Evolutionary conservation across 1,139 yeast species (phyloP).

Genomic region (Taiozyma sp.): DNA sequence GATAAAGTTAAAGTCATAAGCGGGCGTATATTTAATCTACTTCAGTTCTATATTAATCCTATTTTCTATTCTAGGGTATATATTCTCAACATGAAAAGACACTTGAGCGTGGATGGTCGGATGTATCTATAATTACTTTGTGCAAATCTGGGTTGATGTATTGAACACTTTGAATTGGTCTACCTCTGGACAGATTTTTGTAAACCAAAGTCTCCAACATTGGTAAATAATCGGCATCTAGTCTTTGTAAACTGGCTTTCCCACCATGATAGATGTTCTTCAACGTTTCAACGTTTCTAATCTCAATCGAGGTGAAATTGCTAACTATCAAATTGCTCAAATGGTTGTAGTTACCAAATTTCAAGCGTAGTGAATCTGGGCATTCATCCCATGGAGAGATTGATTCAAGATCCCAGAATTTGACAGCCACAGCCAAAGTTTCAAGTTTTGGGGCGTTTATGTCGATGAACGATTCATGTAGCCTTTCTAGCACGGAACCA

Average conservation of each 20-base stretch:
- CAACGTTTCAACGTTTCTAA: constrained; percentile 1
- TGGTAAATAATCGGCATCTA: constrained; percentile 8
- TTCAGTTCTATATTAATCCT: not conserved
- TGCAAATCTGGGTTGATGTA: constrained; percentile 4
- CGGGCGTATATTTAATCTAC: not conserved
- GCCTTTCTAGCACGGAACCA: constrained; percentile 2
- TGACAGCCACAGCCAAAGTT: not conserved
- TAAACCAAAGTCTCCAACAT: constrained; percentile 2
- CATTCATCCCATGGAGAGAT: constrained; percentile 6
- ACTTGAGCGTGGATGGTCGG: constrained; percentile 2
- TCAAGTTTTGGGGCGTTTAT: constrained; percentile 3
- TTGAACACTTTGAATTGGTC: constrained; percentile 7
- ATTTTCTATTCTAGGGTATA: not conserved
- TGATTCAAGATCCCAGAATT: constrained; percentile 2
- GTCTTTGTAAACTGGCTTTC: constrained; percentile 2
- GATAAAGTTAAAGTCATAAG: constrained; percentile 16
- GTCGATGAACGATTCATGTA: not conserved
- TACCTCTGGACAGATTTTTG: constrained; percentile 3
- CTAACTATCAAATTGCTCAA: constrained; percentile 2
- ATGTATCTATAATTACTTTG: constrained; percentile 2
- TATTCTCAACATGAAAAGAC: not conserved
- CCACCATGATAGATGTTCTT: constrained; percentile 6
- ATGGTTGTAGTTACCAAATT: not conserved
- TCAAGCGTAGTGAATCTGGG: constrained; percentile 1
- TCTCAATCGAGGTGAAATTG: constrained; percentile 1